Percentiles rank a stretch among this genome's conserved stretches.
Conservation (phyloP, 208 protist species). For the Leishmania martiniquensis region DNA sequence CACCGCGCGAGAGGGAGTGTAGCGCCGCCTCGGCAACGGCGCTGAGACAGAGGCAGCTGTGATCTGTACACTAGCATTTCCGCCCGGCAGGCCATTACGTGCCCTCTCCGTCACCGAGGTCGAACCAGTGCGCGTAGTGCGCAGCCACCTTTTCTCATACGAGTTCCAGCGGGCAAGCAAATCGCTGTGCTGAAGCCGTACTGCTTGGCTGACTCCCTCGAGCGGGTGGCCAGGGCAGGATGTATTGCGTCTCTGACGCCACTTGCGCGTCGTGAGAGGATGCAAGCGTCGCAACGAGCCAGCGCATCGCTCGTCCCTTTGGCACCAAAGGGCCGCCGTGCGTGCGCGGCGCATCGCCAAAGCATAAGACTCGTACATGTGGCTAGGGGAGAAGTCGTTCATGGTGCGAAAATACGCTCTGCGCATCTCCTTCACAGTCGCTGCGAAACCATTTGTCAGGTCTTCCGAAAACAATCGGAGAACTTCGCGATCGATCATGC, state of each 20-base stretch:
- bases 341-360: slow-evolving; percentile 32
- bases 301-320: slow-evolving; percentile 2
- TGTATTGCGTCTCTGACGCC: not conserved
- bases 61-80: not conserved
- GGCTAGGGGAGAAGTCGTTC: slow-evolving; percentile 26
- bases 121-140: not conserved
- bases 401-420: slow-evolving; percentile 14
- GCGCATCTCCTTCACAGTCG: slow-evolving; percentile 10
- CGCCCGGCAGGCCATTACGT: too few relatives aligned
- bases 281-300: not conserved
- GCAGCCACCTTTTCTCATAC: slow-evolving; percentile 19
- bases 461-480: slow-evolving; percentile 21
- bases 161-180: slow-evolving; percentile 5
- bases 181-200: slow-evolving; percentile 21
- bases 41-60: not conserved
- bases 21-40: not conserved
- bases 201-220: slow-evolving; percentile 4
- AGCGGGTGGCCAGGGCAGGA: slow-evolving; percentile 15
- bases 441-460: slow-evolving; percentile 14
- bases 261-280: slow-evolving; percentile 10
- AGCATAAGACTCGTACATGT: slow-evolving; percentile 33
- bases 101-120: not conserved
- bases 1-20: slow-evolving; percentile 3
- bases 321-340: slow-evolving; percentile 14
- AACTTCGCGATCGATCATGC: slow-evolving; percentile 24